Percentiles rank a stretch among this genome's conserved stretches.
These are phyloP conservation scores for Phytophthora litchii DNA, from an alignment of 352 stramenopile species.

Conservation along the genomic window DNA sequence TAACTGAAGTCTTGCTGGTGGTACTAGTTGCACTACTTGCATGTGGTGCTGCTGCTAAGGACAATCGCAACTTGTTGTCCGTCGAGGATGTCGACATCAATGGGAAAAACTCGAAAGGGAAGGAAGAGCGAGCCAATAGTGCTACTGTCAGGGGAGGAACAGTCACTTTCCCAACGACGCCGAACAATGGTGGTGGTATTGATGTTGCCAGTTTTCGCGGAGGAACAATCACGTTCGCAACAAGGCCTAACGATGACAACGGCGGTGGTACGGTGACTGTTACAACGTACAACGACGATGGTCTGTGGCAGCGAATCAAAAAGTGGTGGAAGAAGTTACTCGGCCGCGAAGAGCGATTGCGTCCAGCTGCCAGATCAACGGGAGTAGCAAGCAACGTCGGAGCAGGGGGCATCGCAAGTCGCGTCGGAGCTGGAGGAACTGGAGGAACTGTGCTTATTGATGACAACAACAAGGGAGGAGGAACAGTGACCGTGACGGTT, in stretches of 20 bases:
- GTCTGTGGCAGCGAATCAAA: constrained; percentile 13
- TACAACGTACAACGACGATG: constrained; percentile 13
- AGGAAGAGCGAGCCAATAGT: neutral
- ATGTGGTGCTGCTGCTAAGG: neutral
- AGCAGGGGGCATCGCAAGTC: neutral
- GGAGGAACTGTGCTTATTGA: constrained; percentile 2
- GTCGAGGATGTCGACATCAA: constrained; percentile 1
- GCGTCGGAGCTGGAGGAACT: neutral
- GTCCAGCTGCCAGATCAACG: neutral
- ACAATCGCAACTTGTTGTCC: neutral
- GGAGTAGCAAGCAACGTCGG: neutral
- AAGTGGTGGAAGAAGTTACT: constrained; percentile 9
- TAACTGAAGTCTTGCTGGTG: neutral
- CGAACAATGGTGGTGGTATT: neutral
- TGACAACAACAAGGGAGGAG: constrained; percentile 10
- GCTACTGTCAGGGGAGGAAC: neutral
- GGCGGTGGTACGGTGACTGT: constrained; percentile 17
- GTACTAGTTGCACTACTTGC: neutral
- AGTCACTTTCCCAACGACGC: neutral
- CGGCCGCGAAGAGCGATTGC: constrained; percentile 2
- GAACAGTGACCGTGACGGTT: constrained; percentile 3
- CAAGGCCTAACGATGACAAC: neutral
- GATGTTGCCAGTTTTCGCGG: neutral
- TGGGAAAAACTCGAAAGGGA: too few relatives aligned
- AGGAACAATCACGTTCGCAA: neutral